Conservation (phyloP, 2,329 filamentous ascomycete genomes). For the Chaetothyriales sp. region DNA sequence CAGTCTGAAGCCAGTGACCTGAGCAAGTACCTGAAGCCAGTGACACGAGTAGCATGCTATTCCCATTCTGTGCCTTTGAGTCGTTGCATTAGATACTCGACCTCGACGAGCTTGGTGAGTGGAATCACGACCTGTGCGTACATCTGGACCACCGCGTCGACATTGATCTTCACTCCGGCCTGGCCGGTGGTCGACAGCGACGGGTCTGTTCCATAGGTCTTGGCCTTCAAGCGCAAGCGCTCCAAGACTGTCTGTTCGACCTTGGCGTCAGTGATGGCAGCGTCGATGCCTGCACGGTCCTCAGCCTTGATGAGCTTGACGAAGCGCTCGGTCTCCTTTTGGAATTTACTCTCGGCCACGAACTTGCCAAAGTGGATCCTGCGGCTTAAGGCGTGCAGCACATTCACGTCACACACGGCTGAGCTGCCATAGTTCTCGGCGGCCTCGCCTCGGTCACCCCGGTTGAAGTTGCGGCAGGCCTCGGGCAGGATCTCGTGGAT, state of each 20-base stretch:
- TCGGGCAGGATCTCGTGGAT: conserved; percentile 68
- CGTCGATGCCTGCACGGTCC: conserved; percentile 69
- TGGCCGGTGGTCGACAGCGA: conserved; percentile 39
- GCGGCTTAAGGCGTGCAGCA: conserved; percentile 76
- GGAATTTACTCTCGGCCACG: conserved; percentile 91
- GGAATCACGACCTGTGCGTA: conserved; percentile 89
- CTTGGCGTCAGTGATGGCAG: conserved; percentile 74
- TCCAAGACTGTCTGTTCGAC: conserved; percentile 90
- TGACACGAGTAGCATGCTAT: conserved; percentile 14
- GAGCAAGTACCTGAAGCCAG: conserved; percentile 57
- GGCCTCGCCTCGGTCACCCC: conserved; percentile 65
- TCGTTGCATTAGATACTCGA: conserved; percentile 94
- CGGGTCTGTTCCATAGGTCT: conserved; percentile 87
- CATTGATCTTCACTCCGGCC: conserved; percentile 61
- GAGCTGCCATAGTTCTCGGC: conserved; percentile 93
- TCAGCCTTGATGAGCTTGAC: conserved; percentile 66
- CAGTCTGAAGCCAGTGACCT: too few species aligned
- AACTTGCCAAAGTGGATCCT: conserved; percentile 98
- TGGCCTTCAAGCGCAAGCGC: conserved; percentile 71
- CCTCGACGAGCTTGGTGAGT: conserved; percentile 93
- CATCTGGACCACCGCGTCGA: conserved; percentile 79
- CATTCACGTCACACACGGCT: conserved; percentile 79
- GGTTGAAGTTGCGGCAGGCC: conserved; percentile 59
- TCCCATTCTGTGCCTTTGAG: conserved; percentile 45
- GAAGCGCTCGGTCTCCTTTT: conserved; percentile 65